Base-by-base conservation (phyloP, 768 basidiomycete species). In the Leucocoprinus sp. region DNA sequence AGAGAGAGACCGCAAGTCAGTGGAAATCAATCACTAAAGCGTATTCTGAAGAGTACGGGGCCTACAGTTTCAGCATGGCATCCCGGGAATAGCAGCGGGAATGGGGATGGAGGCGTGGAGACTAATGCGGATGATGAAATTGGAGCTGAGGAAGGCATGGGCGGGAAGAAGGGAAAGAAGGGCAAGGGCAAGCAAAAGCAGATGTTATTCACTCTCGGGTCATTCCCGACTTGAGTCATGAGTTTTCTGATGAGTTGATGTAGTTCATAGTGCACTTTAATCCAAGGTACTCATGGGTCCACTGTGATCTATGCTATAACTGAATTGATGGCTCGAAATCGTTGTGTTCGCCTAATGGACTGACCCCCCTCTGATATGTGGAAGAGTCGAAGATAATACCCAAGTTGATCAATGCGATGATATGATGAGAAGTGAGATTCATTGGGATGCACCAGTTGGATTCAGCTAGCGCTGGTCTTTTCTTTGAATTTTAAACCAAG, bases 171-270 rank as follows among this genome's bases (percentile, higher is more conserved):
- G 54, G 77, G 76, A 26, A 86, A 79, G 71, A 90, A 87, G 57
- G 80, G 79, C 0, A 92, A 90, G 57, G 80, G 79, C 1, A 89
- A 90, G 62, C 78, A 80, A 60, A 91, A 91, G 64, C 85, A 91
- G 70, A 90, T 79, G 7, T 61, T 93, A 52, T 92, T 91, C 55
- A 89, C 71, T 8, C 59, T 75, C 46, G 73, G 74, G n/a, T 61
- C 71, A 4, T 70, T 74, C 61, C 69, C 72, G 11, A 56, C 63
- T 15, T 68, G 26, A 41, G 4, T 8, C 31, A 31, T 14, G n/a
- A n/a, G n/a, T n/a, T n/a, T n/a, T n/a, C n/a, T n/a, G n/a, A n/a
- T n/a, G n/a, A n/a, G n/a, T n/a, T n/a, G n/a, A n/a, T n/a, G n/a
- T n/a, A n/a, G n/a, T n/a, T n/a, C n/a, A n/a, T n/a, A n/a, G n/a